These are phyloP conservation scores for Alternaria ethzedia DNA, from an alignment of 2,329 filamentous ascomycete genomes.

Conservation along the genomic window DNA sequence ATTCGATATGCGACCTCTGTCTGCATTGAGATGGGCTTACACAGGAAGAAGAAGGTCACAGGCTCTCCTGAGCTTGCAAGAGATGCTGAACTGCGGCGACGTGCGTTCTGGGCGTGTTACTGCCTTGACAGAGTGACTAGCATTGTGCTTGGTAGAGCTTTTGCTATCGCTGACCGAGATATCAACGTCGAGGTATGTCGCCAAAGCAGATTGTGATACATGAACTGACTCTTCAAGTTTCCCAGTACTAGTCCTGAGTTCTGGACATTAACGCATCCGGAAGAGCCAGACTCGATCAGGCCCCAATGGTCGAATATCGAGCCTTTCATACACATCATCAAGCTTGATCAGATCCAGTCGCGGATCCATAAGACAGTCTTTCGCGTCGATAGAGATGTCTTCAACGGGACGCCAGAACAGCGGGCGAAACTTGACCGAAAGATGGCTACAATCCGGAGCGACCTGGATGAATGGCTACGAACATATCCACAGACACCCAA, in stretches of 20 bases:
- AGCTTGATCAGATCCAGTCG: conserved; percentile 32
- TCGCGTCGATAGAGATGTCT: conserved; percentile 29
- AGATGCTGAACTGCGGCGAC: conserved; percentile 32
- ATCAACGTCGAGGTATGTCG: conserved; percentile 35
- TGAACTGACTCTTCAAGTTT: conserved; percentile 13
- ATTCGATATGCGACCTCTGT: conserved; percentile 35
- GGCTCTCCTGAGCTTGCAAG: conserved; percentile 15
- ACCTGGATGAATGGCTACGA: conserved; percentile 30
- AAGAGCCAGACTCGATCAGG: conserved; percentile 12
- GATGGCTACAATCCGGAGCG: conserved; percentile 21
- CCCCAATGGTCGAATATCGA: conserved; percentile 30
- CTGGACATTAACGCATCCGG: conserved; percentile 31
- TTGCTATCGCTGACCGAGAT: conserved; percentile 36
- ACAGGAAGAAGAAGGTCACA: conserved; percentile 31
- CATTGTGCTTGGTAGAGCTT: conserved; percentile 31
- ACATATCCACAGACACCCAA: conserved; percentile 26
- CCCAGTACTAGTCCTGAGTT: conserved; percentile 26
- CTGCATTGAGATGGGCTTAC: conserved; percentile 35
- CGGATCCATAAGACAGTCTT: conserved; percentile 35
- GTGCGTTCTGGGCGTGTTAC: conserved; percentile 37
- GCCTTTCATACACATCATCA: conserved; percentile 37
- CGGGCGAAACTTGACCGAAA: conserved; percentile 26
- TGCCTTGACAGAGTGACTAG: conserved; percentile 35
- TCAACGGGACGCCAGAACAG: conserved; percentile 17
- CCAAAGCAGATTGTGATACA: too few relatives aligned